Conservation (phyloP, 768 basidiomycete genomes). For the Cyathus striatus region DNA sequence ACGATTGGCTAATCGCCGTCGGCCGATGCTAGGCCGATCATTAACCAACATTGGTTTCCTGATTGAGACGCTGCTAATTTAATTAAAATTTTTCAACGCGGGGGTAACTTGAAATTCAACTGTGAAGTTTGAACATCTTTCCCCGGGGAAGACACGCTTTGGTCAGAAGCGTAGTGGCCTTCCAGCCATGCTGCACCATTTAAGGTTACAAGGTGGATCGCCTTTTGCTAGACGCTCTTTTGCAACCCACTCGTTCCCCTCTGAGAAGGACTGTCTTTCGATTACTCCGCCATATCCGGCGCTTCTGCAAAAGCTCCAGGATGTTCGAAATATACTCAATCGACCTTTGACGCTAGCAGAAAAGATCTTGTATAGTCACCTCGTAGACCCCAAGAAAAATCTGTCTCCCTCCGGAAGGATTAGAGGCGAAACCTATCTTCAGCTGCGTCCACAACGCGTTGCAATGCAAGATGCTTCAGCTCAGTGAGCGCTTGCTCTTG, state of each 20-base stretch:
- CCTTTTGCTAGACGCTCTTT: constrained; percentile 21
- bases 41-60: too few species aligned
- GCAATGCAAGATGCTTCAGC: constrained; percentile 97
- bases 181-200: constrained; percentile 25
- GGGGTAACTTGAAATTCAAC: too few species aligned
- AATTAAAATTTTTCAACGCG: too few species aligned
- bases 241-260: constrained; percentile 30
- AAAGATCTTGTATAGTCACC: constrained; percentile 95
- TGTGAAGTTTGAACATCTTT: too few species aligned
- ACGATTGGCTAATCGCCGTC: too few species aligned
- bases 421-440: constrained; percentile 85
- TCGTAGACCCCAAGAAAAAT: constrained; percentile 71
- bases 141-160: too few species aligned
- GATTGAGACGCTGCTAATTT: too few species aligned
- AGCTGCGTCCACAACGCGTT: constrained; percentile 87
- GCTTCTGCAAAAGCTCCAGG: constrained; percentile 65
- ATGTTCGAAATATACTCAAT: constrained; percentile 64
- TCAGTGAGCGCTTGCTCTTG: constrained; percentile 80
- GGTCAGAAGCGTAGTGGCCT: too few species aligned
- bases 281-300: constrained; percentile 83
- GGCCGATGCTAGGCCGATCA: too few species aligned
- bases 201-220: constrained; percentile 15
- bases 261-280: constrained; percentile 41
- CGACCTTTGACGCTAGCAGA: constrained; percentile 91
- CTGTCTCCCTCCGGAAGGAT: constrained; percentile 62